phyloP scores from a whole-genome alignment of 2,329 filamentous ascomycete species.

The Penicillium sclerotiorum region DNA sequence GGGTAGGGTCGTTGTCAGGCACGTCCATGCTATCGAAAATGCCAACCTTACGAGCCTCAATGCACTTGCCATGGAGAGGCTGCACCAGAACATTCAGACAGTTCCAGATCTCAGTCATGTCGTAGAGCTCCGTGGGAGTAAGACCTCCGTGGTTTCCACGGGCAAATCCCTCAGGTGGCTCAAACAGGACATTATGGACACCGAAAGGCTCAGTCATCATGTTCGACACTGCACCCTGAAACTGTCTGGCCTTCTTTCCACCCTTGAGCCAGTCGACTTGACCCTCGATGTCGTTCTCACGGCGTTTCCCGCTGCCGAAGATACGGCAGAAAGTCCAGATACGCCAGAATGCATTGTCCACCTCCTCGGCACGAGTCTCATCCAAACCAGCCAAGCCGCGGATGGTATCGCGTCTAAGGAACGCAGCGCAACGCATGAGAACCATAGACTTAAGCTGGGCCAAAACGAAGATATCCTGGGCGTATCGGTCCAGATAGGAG shows the following conservation, averaged over 20 bases:
- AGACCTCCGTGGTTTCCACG: slow-evolving; percentile 59
- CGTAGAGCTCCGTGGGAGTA: slow-evolving; percentile 59
- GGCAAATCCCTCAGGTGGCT: slow-evolving; percentile 61
- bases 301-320: slow-evolving; percentile 61
- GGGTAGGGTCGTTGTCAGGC: slow-evolving; percentile 40
- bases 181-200: slow-evolving; percentile 57
- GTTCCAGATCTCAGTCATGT: slow-evolving; percentile 67
- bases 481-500: slow-evolving; percentile 56
- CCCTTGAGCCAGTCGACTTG: slow-evolving; percentile 67
- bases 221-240: slow-evolving; percentile 44
- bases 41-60: slow-evolving; percentile 58
- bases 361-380: slow-evolving; percentile 50
- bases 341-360: slow-evolving; percentile 66
- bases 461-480: slow-evolving; percentile 57
- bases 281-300: slow-evolving; percentile 61
- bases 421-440: slow-evolving; percentile 57
- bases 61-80: slow-evolving; percentile 56
- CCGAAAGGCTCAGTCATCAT: slow-evolving; percentile 54
- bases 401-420: slow-evolving; percentile 60
- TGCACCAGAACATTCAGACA: slow-evolving; percentile 61
- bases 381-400: slow-evolving; percentile 54
- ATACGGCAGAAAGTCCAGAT: slow-evolving; percentile 68
- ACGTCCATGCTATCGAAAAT: slow-evolving; percentile 60
- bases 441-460: slow-evolving; percentile 59
- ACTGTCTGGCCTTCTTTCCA: slow-evolving; percentile 53